A percentile compares a stretch with the other conserved stretches of the same genome.
Conservation (phyloP, 2,329 filamentous ascomycete genomes). For the Cladosporium oxysporum region DNA sequence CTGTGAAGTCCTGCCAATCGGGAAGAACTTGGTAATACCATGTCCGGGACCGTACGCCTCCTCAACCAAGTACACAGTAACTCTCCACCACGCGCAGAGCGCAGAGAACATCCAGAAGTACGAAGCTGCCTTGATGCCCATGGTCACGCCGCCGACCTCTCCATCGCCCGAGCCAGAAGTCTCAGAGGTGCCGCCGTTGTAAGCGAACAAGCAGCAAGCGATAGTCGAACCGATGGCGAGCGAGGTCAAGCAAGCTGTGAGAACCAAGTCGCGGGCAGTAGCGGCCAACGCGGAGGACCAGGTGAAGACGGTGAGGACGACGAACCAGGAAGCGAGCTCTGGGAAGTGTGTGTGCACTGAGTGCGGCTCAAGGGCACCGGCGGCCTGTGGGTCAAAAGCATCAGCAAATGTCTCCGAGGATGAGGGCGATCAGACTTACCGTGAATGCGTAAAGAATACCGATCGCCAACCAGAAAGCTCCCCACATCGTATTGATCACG, state of each 20-base stretch:
- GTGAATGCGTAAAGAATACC: constrained; percentile 24
- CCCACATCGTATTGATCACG: constrained; percentile 31
- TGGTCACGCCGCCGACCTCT: constrained; percentile 22
- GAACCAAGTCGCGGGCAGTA: constrained; percentile 25
- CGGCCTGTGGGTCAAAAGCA: background rate
- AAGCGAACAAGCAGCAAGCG: constrained; percentile 28
- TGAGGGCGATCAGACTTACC: background rate
- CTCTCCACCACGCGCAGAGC: constrained; percentile 29
- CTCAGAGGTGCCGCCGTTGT: constrained; percentile 22
- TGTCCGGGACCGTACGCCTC: constrained; percentile 27
- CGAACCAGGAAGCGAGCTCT: constrained; percentile 29
- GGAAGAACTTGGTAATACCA: constrained; percentile 28
- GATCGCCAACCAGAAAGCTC: constrained; percentile 30
- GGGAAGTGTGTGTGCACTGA: constrained; percentile 27
- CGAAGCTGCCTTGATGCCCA: constrained; percentile 28
- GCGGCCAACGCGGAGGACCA: constrained; percentile 26
- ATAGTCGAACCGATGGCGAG: constrained; percentile 28
- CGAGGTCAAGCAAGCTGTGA: constrained; percentile 24
- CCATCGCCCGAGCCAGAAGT: constrained; percentile 25
- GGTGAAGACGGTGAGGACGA: constrained; percentile 27
- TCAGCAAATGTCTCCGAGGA: background rate
- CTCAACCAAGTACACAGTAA: constrained; percentile 30
- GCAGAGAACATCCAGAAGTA: constrained; percentile 31
- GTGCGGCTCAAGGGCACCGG: constrained; percentile 20
- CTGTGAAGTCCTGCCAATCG: constrained; percentile 24